Conservation (phyloP, 106 monocot genomes). For the Dioscorea alata region DNA sequence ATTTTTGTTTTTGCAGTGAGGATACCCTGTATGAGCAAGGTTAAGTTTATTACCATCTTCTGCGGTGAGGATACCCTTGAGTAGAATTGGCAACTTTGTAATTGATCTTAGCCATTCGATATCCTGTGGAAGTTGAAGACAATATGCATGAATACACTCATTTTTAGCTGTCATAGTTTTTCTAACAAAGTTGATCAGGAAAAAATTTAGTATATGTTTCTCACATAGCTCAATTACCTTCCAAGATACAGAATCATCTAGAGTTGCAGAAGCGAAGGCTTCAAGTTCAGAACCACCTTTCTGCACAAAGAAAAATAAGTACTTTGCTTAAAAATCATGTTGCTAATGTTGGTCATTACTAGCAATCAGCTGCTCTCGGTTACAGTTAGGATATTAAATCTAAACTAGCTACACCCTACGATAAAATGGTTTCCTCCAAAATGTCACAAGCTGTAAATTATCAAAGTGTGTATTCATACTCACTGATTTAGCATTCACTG, state of each 20-base stretch:
- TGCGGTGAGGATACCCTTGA: conserved; percentile 67
- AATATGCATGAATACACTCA: background rate
- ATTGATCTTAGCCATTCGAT: conserved; percentile 69
- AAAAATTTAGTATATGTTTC: background rate
- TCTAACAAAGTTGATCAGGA: background rate
- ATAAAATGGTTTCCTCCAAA: background rate
- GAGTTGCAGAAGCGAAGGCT: conserved; percentile 30
- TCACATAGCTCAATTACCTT: conserved; percentile 30
- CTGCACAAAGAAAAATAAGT: conserved; percentile 19
- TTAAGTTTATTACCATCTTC: conserved; percentile 53
- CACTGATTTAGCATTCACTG: conserved; percentile 30
- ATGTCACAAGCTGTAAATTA: background rate
- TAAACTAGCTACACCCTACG: background rate
- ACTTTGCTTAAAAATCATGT: background rate
- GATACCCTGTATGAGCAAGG: no score
- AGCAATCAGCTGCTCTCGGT: no score
- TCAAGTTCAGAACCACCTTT: conserved; percentile 48
- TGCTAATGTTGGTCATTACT: background rate
- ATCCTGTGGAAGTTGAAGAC: conserved; percentile 34
- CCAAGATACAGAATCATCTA: conserved; percentile 72
- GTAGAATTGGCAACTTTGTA: conserved; percentile 59
- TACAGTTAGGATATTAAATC: background rate
- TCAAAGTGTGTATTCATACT: conserved; percentile 21
- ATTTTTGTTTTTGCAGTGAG: background rate
- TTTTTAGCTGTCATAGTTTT: background rate